Percentiles rank a stretch among this genome's conserved stretches.
Evolutionary conservation across 1,139 yeast species (phyloP).

Genomic region (Debaryomyces robertsiae): DNA sequence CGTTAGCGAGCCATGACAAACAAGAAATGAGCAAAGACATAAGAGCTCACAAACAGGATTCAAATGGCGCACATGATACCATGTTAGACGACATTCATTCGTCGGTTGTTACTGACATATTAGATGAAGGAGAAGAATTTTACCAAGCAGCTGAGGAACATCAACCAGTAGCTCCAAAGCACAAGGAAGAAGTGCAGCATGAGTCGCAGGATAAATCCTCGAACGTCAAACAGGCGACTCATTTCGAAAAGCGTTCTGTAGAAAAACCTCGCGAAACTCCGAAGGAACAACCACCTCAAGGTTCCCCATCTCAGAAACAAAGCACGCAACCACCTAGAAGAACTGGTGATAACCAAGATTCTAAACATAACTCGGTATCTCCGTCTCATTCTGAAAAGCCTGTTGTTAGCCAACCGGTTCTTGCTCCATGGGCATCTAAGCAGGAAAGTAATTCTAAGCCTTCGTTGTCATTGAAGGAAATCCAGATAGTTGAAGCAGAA

Average conservation of each 20-base stretch:
- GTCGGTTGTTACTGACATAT: constrained; percentile 42
- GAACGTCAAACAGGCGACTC: neutral
- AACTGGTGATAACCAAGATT: neutral
- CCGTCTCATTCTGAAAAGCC: constrained; percentile 22
- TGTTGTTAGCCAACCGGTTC: constrained; percentile 25
- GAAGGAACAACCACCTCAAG: constrained; percentile 1
- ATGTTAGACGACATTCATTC: constrained; percentile 40
- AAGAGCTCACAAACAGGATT: constrained; percentile 9
- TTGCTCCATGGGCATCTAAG: constrained; percentile 61
- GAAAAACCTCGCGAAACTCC: constrained; percentile 1
- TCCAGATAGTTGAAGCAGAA: constrained; percentile 69
- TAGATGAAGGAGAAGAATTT: constrained; percentile 31
- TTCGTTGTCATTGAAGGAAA: constrained; percentile 64
- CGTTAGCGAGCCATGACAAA: constrained; percentile 8
- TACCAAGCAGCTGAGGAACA: constrained; percentile 7
- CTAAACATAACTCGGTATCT: neutral
- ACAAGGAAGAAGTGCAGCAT: constrained; percentile 1
- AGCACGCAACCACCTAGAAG: neutral
- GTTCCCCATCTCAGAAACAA: neutral
- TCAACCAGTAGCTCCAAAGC: constrained; percentile 2
- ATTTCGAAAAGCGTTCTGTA: neutral
- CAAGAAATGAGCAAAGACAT: constrained; percentile 4
- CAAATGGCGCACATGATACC: constrained; percentile 25
- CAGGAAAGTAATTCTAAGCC: constrained; percentile 37
- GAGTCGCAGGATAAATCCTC: constrained; percentile 1